Base-by-base conservation (phyloP, 73 alveolate genomes). In the Breviolum minutum region DNA sequence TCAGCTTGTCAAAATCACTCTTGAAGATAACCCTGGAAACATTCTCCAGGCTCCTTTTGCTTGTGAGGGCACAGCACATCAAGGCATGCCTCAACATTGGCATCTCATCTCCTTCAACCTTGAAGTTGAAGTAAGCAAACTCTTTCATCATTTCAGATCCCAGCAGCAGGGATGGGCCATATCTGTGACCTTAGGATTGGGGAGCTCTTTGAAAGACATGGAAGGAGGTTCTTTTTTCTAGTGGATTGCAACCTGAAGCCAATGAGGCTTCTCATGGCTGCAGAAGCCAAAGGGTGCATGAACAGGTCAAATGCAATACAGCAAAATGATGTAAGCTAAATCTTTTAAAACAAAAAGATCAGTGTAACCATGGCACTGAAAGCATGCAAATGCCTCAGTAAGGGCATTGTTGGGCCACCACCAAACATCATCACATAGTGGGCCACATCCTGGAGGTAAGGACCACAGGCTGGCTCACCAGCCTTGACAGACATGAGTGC, bases 111-210 rank as follows among this genome's bases (percentile, higher is more conserved):
- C 87, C 87, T 9, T 79, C 87, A 20, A 79, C 87, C n/a, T 32
- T 79, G 26, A 79, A 79, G 87, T 79, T 27, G 26, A 12, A 79
- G 63, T 12, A 79, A 63, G 40, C 13, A 26, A 79, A 27, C 87
- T 14, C 13, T 32, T 20, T 27, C 87, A 79, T 79, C 13, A 20
- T 79, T 4, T 79, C 87, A 14, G 13, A 27, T 62, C 87, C 87
- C 66, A 79, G 66, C 87, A 79, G 32, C 40, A 79, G 63, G 13
- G 87, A 14, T 8, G 87, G 87, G 63, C 87, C 87, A 79, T 30
- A 79, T 27, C 26, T 79, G 40, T n/a, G n/a, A n/a, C n/a, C n/a
- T n/a, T n/a, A n/a, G n/a, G n/a, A n/a, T n/a, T n/a, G n/a, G n/a
- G n/a, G n/a, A n/a, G n/a, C n/a, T n/a, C n/a, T n/a, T n/a, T n/a